A percentile compares a stretch with the other conserved stretches of the same genome.
phyloP scores from a whole-genome alignment of 495 filamentous ascomycete species.

The Aspergillus ostianus region DNA sequence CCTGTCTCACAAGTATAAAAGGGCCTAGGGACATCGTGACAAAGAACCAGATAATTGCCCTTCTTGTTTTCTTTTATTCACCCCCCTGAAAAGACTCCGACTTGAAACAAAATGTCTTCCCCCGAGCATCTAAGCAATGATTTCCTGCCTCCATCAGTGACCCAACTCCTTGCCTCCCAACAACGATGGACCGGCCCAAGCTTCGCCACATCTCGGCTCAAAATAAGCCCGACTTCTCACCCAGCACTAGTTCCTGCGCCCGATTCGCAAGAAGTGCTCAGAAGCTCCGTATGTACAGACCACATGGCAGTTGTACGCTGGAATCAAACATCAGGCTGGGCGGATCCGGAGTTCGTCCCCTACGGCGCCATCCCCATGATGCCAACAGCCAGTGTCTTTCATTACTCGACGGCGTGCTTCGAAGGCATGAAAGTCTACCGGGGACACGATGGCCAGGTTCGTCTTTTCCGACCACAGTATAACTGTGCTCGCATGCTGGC shows the following conservation, averaged over 20 bases:
- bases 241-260: neutral
- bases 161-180: too few species aligned
- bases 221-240: neutral
- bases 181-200: too few species aligned
- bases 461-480: constrained; percentile 3
- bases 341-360: constrained; percentile 1
- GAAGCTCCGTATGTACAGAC: constrained; percentile 1
- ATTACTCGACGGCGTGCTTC: constrained; percentile 7
- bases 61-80: too few species aligned
- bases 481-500: constrained; percentile 5
- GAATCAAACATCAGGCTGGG: neutral
- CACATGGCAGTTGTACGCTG: constrained; percentile 2
- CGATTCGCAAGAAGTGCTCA: neutral
- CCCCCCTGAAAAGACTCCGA: too few species aligned
- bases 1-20: too few species aligned
- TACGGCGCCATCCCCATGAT: neutral
- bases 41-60: too few species aligned
- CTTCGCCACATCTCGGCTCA: too few species aligned
- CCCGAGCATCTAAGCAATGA: too few species aligned
- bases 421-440: constrained; percentile 8
- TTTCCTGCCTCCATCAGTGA: too few species aligned
- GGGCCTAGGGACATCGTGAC: too few species aligned
- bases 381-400: constrained; percentile 2
- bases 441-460: constrained; percentile 5
- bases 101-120: too few species aligned